A percentile compares a stretch with the other conserved stretches of the same genome.
phyloP scores from a whole-genome alignment of 495 filamentous ascomycete species.

The Penicillium cataractarum region DNA sequence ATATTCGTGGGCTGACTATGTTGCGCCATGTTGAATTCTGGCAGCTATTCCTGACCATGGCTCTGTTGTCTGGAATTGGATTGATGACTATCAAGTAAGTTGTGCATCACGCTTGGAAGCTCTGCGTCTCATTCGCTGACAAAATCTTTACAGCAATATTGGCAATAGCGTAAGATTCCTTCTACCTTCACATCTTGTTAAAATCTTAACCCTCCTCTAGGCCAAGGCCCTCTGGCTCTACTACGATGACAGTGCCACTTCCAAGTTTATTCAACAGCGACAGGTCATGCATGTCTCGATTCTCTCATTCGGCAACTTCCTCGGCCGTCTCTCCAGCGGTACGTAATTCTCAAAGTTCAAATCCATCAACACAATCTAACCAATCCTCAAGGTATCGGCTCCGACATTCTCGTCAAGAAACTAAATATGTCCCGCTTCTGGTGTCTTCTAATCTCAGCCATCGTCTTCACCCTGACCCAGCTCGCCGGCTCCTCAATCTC shows the following conservation, averaged over 20 bases:
- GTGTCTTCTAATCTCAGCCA: conserved; percentile 78
- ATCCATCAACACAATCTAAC: conserved; percentile 34
- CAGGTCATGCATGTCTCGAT: conserved; percentile 95
- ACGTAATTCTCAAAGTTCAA: not conserved
- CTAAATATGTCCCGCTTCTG: conserved; percentile 81
- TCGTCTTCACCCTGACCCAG: conserved; percentile 81
- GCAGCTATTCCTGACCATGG: conserved; percentile 85
- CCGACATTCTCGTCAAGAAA: conserved; percentile 82
- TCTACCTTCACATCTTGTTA: not conserved
- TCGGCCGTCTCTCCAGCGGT: conserved; percentile 64
- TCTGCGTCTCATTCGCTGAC: conserved; percentile 38
- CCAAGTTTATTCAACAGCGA: conserved; percentile 75
- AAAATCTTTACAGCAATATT: conserved; percentile 62
- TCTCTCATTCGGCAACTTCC: conserved; percentile 81
- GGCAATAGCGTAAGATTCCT: conserved; percentile 68
- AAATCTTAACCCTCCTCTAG: conserved; percentile 3
- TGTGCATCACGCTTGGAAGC: not conserved
- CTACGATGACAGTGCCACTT: conserved; percentile 72
- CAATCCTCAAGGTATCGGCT: conserved; percentile 64
- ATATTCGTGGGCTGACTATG: conserved; percentile 85
- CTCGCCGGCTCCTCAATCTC: conserved; percentile 74
- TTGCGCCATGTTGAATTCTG: conserved; percentile 82
- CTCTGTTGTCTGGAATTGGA: conserved; percentile 86
- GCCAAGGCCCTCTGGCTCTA: conserved; percentile 75
- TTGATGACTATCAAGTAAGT: conserved; percentile 99